Conservation (phyloP, 768 basidiomycete genomes). For the Favolaschia claudopus region DNA sequence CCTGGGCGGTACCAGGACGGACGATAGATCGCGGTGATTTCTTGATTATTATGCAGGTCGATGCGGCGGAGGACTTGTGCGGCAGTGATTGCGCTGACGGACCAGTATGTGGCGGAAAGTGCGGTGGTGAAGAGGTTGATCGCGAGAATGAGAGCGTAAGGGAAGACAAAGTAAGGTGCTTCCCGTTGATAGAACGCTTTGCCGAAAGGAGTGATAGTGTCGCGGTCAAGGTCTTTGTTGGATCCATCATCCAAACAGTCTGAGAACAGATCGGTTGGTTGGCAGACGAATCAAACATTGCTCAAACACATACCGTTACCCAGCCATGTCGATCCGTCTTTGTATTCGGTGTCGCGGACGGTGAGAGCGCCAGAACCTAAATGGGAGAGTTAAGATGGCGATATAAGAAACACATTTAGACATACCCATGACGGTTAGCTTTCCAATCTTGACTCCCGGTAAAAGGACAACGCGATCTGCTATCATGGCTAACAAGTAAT, state of each 20-base stretch:
- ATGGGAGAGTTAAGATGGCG: too few species aligned
- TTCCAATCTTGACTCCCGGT: slow-evolving; percentile 48
- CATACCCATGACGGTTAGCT: slow-evolving; percentile 50
- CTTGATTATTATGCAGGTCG: slow-evolving; percentile 35
- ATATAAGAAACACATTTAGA: too few species aligned
- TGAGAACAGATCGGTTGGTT: neutral
- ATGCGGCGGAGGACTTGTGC: slow-evolving; percentile 47
- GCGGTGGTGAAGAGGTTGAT: slow-evolving; percentile 46
- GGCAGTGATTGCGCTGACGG: slow-evolving; percentile 44
- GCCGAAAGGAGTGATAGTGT: slow-evolving; percentile 50
- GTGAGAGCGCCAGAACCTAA: slow-evolving; percentile 54
- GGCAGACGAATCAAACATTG: neutral
- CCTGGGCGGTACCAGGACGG: slow-evolving; percentile 46
- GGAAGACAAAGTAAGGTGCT: slow-evolving; percentile 48
- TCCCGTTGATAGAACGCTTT: slow-evolving; percentile 49
- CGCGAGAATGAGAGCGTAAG: slow-evolving; percentile 44
- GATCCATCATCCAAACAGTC: slow-evolving; percentile 22
- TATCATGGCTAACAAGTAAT: slow-evolving; percentile 46
- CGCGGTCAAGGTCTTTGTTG: slow-evolving; percentile 29
- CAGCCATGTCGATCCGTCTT: slow-evolving; percentile 46
- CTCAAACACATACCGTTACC: slow-evolving; percentile 37
- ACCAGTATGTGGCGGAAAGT: slow-evolving; percentile 50
- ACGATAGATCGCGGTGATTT: slow-evolving; percentile 40
- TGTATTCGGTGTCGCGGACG: slow-evolving; percentile 46
- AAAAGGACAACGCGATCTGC: slow-evolving; percentile 56